A percentile compares a stretch with the other conserved stretches of the same genome.
Evolutionary conservation across 2,329 filamentous ascomycete species (phyloP).

Genomic region (Penicillium sp.): DNA sequence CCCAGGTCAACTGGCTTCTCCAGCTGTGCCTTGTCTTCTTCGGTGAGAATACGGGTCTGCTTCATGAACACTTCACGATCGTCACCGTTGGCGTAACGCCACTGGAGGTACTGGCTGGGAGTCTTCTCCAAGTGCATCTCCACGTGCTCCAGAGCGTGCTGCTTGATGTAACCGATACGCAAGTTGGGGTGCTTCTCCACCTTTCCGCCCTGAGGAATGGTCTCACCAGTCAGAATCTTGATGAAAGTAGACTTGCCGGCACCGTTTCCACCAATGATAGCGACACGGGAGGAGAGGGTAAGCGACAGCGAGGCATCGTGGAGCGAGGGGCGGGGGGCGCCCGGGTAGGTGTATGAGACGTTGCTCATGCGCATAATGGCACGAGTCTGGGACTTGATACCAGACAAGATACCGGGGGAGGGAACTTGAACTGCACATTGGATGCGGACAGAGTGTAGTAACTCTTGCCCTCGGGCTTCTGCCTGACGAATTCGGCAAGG

Average conservation of each 20-base stretch:
- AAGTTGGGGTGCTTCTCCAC: slow-evolving; percentile 99
- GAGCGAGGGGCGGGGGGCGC: slow-evolving; percentile 81
- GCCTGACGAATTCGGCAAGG: slow-evolving; percentile 70
- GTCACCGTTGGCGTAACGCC: slow-evolving; percentile 96
- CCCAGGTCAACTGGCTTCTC: slow-evolving; percentile 82
- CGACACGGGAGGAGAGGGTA: slow-evolving; percentile 84
- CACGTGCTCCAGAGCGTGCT: slow-evolving; percentile 97
- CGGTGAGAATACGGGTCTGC: slow-evolving; percentile 87
- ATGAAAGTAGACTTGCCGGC: slow-evolving; percentile 98
- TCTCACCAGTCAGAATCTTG: slow-evolving; percentile 92
- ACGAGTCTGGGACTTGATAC: slow-evolving; percentile 92
- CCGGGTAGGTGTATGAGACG: slow-evolving; percentile 92
- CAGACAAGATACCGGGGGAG: slow-evolving; percentile 89
- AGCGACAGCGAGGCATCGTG: slow-evolving; percentile 83
- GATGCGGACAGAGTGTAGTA: slow-evolving; percentile 95
- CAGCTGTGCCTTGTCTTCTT: slow-evolving; percentile 84
- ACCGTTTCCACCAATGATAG: slow-evolving; percentile 96
- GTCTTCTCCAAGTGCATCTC: slow-evolving; percentile 99
- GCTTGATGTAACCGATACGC: slow-evolving; percentile 99
- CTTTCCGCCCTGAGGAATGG: slow-evolving; percentile 75
- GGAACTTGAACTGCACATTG: slow-evolving; percentile 96
- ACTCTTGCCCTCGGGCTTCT: slow-evolving; percentile 91
- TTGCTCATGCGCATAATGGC: slow-evolving; percentile 94
- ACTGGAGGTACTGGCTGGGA: slow-evolving; percentile 97
- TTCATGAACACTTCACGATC: slow-evolving; percentile 97